A percentile compares a stretch with the other conserved stretches of the same genome.
phyloP scores from a whole-genome alignment of 2,329 filamentous ascomycete species.

The Beauveria brongniartii region DNA sequence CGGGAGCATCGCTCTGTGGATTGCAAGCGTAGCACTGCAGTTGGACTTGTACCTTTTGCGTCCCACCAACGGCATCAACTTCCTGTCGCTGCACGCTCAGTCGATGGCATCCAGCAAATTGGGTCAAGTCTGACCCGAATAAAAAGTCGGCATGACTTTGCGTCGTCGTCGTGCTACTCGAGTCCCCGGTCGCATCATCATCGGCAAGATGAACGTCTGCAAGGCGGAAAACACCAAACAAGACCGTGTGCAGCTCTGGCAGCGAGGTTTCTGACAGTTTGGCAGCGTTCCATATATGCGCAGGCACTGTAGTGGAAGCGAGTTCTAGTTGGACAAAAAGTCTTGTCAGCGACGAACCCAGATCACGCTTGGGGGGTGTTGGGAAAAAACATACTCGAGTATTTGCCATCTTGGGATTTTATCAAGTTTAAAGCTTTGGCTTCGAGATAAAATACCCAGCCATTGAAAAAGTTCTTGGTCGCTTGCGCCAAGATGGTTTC shows the following conservation, averaged over 20 bases:
- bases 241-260: conserved; percentile 15
- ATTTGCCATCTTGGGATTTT: background rate
- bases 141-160: conserved; percentile 23
- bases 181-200: no score
- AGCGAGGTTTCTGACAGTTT: conserved; percentile 16
- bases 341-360: background rate
- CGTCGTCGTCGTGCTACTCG: background rate
- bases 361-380: no score
- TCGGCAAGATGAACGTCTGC: conserved; percentile 13
- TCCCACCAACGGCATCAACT: background rate
- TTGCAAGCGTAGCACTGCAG: conserved; percentile 8
- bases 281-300: conserved; percentile 14
- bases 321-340: background rate
- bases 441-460: conserved; percentile 21
- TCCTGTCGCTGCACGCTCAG: conserved; percentile 19
- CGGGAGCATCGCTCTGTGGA: background rate
- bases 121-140: conserved; percentile 19
- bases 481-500: conserved; percentile 22
- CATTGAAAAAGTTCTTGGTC: conserved; percentile 23
- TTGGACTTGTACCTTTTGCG: background rate
- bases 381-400: background rate
- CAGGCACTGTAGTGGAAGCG: conserved; percentile 1
- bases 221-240: conserved; percentile 23
- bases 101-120: conserved; percentile 23
- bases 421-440: conserved; percentile 10